Evolutionary conservation across 148 eudicot genomes (phyloP).

Genomic region (Polygonum aviculare): DNA sequence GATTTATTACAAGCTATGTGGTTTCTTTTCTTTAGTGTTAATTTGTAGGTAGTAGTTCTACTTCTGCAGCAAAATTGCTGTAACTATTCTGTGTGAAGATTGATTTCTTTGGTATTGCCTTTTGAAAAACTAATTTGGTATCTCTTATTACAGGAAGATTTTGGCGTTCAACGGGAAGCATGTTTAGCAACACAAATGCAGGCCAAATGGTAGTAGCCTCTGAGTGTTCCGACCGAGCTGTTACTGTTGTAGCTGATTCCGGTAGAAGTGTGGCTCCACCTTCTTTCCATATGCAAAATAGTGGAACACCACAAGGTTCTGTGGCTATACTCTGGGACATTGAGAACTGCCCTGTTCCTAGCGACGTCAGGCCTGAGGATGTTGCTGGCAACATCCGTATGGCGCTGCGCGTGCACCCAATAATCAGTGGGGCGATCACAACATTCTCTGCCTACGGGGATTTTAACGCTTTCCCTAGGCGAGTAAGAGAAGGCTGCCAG

Average conservation of each 20-base stretch:
- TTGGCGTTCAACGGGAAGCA: neutral
- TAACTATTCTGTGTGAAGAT: neutral
- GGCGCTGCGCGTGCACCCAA: constrained; percentile 84
- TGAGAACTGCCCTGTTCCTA: constrained; percentile 95
- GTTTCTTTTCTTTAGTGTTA: neutral
- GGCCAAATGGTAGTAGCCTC: constrained; percentile 24
- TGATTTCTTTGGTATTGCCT: neutral
- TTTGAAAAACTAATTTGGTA: neutral
- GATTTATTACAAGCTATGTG: neutral
- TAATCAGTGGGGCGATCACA: constrained; percentile 73
- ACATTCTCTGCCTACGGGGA: constrained; percentile 90
- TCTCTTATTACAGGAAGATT: constrained; percentile 4
- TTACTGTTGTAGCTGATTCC: constrained; percentile 18
- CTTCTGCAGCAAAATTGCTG: neutral
- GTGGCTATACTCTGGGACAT: constrained; percentile 98
- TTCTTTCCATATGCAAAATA: constrained; percentile 23
- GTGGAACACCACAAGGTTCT: constrained; percentile 37
- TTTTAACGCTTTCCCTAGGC: constrained; percentile 83
- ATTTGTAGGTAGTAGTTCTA: neutral
- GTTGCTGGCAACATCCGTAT: constrained; percentile 86
- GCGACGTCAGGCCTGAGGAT: constrained; percentile 87
- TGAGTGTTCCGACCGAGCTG: constrained; percentile 30
- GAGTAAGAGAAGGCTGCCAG: constrained; percentile 94
- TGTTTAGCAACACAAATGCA: constrained; percentile 35
- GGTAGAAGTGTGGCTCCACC: constrained; percentile 24